Evolutionary conservation across 2,329 filamentous ascomycete species (phyloP).

Genomic region (Graphilbum fragrans): DNA sequence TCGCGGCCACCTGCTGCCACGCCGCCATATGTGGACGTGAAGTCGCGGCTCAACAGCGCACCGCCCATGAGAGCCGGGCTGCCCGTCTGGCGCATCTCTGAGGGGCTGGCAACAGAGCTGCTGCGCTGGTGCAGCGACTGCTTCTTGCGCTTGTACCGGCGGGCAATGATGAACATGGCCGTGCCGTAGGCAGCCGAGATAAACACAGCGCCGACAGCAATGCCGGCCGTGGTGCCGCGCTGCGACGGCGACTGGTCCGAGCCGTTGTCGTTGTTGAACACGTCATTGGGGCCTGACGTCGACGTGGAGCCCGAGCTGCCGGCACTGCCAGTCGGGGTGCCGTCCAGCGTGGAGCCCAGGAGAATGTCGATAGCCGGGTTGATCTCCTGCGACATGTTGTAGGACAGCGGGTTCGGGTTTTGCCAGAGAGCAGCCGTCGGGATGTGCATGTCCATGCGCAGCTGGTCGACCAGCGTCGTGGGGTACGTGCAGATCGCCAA

Average conservation of each 20-base stretch:
- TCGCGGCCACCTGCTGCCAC: conserved; percentile 35
- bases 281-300: conserved; percentile 17
- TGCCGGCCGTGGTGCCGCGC: conserved; percentile 51
- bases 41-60: conserved; percentile 45
- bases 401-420: conserved; percentile 51
- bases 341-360: conserved; percentile 29
- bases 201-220: conserved; percentile 65
- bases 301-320: conserved; percentile 22
- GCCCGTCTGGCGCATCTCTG: conserved; percentile 44
- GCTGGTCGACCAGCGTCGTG: conserved; percentile 50
- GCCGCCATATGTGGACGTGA: conserved; percentile 39
- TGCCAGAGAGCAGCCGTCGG: conserved; percentile 66
- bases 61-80: conserved; percentile 60
- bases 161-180: conserved; percentile 87
- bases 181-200: conserved; percentile 81
- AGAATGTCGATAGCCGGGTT: conserved; percentile 68
- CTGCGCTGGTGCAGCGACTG: conserved; percentile 64
- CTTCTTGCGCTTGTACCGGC: conserved; percentile 80
- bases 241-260: conserved; percentile 43
- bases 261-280: conserved; percentile 21
- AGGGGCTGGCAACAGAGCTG: conserved; percentile 55
- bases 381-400: conserved; percentile 66
- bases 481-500: conserved; percentile 61
- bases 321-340: conserved; percentile 22
- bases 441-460: conserved; percentile 58